Evolutionary conservation across 495 filamentous ascomycete species (phyloP).

Genomic region (Neurospora sp.): DNA sequence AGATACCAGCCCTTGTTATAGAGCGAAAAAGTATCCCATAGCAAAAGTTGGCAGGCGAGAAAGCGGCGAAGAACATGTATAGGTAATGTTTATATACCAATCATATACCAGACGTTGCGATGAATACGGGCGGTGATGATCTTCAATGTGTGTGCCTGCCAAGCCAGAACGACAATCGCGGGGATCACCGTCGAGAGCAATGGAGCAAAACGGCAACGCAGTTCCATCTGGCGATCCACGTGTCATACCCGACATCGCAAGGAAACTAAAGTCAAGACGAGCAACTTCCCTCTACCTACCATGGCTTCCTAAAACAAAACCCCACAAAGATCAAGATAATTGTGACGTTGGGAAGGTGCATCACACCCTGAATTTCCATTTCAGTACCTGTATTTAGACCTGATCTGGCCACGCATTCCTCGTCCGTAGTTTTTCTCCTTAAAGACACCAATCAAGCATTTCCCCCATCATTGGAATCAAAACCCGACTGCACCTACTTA

Average conservation of each 20-base stretch:
- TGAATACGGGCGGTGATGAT: too few species aligned
- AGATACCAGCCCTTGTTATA: background rate
- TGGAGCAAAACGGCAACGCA: background rate
- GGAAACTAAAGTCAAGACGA: background rate
- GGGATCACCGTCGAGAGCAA: background rate
- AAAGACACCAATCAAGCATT: too few species aligned
- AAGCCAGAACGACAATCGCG: background rate
- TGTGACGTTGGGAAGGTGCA: too few species aligned
- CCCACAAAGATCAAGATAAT: background rate
- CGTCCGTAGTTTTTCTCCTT: too few species aligned
- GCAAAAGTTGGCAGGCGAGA: background rate
- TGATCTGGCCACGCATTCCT: too few species aligned
- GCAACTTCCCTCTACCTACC: background rate
- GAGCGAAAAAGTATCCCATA: background rate
- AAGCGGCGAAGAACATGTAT: background rate
- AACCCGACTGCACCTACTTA: conserved; percentile 5
- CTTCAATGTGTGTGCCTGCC: background rate
- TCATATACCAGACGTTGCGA: background rate
- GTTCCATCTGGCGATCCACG: background rate
- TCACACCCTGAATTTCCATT: too few species aligned
- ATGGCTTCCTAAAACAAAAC: background rate
- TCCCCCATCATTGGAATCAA: background rate
- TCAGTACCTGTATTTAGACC: too few species aligned
- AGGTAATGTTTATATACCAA: background rate
- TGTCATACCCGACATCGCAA: background rate